These are phyloP conservation scores for Ascochyta fabae DNA, from an alignment of 2,329 filamentous ascomycete species.

Conservation along the genomic window DNA sequence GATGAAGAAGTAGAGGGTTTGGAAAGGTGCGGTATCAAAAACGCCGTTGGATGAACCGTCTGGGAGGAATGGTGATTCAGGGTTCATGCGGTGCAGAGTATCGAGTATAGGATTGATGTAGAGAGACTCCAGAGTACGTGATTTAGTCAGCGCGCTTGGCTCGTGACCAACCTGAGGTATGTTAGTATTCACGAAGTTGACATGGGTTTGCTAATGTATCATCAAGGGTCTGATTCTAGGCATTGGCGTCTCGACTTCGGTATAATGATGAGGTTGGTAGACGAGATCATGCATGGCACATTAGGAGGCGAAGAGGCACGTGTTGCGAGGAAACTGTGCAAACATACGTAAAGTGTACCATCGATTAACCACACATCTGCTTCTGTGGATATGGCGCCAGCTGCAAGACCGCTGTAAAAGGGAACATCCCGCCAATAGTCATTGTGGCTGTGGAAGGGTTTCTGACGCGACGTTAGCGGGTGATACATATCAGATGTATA, in stretches of 20 bases:
- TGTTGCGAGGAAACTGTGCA: neutral
- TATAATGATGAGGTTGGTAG: neutral
- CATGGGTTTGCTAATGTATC: neutral
- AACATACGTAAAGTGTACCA: constrained; percentile 59
- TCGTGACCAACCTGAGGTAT: constrained; percentile 62
- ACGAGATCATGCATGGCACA: neutral
- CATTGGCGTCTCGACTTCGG: neutral
- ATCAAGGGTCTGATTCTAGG: neutral
- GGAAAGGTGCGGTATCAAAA: constrained; percentile 63
- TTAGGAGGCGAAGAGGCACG: neutral
- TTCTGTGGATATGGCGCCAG: constrained; percentile 65
- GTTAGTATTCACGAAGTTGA: neutral
- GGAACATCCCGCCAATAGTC: constrained; percentile 63
- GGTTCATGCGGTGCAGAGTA: constrained; percentile 63
- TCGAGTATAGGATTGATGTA: constrained; percentile 66
- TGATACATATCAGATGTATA: constrained; percentile 1
- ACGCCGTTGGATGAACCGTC: constrained; percentile 63
- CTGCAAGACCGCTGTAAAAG: constrained; percentile 60
- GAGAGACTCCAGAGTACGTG: constrained; percentile 62
- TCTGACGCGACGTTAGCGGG: constrained; percentile 41
- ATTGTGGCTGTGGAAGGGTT: constrained; percentile 64
- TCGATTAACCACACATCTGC: constrained; percentile 68
- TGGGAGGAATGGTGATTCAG: constrained; percentile 56
- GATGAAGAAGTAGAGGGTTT: constrained; percentile 70
- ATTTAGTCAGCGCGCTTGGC: constrained; percentile 56